These are phyloP conservation scores for Russula sp. DNA, from an alignment of 768 basidiomycete genomes.

Conservation along the genomic window DNA sequence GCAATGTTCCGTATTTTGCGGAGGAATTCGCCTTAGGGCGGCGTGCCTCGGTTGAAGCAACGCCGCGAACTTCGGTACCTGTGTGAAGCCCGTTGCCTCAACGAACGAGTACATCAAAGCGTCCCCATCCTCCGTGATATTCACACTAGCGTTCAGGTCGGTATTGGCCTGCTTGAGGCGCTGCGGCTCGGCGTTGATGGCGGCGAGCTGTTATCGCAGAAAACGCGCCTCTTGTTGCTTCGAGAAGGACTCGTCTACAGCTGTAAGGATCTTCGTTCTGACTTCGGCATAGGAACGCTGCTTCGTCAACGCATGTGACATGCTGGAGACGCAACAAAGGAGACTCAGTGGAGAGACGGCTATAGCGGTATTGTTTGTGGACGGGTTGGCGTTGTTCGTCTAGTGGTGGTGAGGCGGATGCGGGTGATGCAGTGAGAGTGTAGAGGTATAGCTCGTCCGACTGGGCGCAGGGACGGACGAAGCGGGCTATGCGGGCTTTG, in stretches of 20 bases:
- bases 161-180: slow-evolving; percentile 41
- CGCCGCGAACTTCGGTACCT: slow-evolving; percentile 77
- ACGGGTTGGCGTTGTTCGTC: slow-evolving; percentile 36
- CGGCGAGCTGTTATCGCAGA: slow-evolving; percentile 76
- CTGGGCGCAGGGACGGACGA: slow-evolving; percentile 60
- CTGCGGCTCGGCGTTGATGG: too few relatives aligned
- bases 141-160: slow-evolving; percentile 5
- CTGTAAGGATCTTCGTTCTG: slow-evolving; percentile 72
- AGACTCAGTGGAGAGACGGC: slow-evolving; percentile 63
- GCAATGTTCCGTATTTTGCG: slow-evolving; percentile 86
- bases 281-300: slow-evolving; percentile 78
- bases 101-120: slow-evolving; percentile 71
- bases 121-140: slow-evolving; percentile 55
- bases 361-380: slow-evolving; percentile 33
- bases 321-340: slow-evolving; percentile 60
- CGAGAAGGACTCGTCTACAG: slow-evolving; percentile 76
- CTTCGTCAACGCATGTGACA: slow-evolving; percentile 71
- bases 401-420: slow-evolving; percentile 46
- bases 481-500: slow-evolving; percentile 66
- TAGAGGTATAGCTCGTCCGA: slow-evolving; percentile 62
- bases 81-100: slow-evolving; percentile 71
- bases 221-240: slow-evolving; percentile 88
- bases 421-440: slow-evolving; percentile 66
- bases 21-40: slow-evolving; percentile 83
- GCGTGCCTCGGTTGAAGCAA: slow-evolving; percentile 79